Evolutionary conservation across 78 protist species (phyloP).

Genomic region (Chrysochromulina parva): DNA sequence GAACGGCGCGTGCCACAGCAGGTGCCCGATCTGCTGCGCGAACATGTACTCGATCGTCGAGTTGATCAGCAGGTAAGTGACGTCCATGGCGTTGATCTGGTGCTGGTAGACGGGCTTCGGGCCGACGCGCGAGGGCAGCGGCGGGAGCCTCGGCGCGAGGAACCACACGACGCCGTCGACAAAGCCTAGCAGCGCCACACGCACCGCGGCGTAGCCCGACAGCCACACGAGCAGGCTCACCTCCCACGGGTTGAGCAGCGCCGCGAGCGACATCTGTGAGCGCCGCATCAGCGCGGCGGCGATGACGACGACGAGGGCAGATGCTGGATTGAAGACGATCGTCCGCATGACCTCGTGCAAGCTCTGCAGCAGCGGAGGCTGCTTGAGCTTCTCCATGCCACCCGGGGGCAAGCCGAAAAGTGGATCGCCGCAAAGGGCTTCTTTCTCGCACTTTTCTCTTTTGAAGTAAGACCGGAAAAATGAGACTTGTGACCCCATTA

Average conservation of each 20-base stretch:
- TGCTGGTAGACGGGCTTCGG: not conserved
- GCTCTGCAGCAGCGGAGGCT: no score
- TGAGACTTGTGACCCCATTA: no score
- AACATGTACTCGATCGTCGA: not conserved
- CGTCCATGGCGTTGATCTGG: not conserved
- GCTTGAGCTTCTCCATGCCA: no score
- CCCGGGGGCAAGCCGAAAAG: no score
- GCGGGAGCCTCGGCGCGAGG: not conserved
- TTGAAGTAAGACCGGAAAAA: no score
- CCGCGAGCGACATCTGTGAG: no score
- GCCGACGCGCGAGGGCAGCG: not conserved
- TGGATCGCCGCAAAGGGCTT: no score
- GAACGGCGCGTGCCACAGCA: not conserved
- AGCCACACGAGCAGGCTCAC: not conserved
- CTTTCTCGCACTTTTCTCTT: no score
- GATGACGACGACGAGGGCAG: no score
- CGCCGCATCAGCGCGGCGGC: no score
- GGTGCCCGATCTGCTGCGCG: not conserved
- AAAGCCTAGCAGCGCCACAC: not conserved
- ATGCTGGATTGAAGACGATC: no score
- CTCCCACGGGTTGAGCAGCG: not conserved
- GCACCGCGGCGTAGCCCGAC: not conserved
- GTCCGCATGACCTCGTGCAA: no score
- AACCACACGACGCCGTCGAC: not conserved
- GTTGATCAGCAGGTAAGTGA: not conserved